Conservation (phyloP, 495 filamentous ascomycete genomes). For the Aspergillus heteromorphus region DNA sequence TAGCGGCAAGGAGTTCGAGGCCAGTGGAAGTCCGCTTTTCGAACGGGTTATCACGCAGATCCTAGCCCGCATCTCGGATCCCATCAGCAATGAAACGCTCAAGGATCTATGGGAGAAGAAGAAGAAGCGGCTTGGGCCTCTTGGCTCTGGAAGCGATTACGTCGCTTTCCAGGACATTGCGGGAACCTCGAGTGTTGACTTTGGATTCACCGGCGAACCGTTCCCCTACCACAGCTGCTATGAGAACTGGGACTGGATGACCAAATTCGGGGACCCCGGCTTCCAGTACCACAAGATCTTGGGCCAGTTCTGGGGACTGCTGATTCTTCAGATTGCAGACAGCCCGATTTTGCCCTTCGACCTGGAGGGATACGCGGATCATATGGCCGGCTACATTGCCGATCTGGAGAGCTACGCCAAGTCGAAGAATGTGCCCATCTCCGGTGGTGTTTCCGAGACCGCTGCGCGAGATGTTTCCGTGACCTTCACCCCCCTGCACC, state of each 20-base stretch:
- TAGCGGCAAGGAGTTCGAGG: slow-evolving; percentile 65
- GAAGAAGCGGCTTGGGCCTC: slow-evolving; percentile 51
- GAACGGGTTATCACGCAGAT: slow-evolving; percentile 63
- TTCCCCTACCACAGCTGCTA: slow-evolving; percentile 82
- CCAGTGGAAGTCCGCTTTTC: slow-evolving; percentile 73
- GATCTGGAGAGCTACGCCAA: slow-evolving; percentile 64
- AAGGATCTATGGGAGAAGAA: slow-evolving; percentile 70
- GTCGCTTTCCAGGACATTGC: slow-evolving; percentile 90
- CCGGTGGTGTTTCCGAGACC: slow-evolving; percentile 14
- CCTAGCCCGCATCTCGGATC: slow-evolving; percentile 69
- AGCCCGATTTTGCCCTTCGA: slow-evolving; percentile 78
- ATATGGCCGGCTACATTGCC: slow-evolving; percentile 54
- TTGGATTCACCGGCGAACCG: slow-evolving; percentile 65
- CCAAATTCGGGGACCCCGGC: slow-evolving; percentile 67
- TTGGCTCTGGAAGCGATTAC: slow-evolving; percentile 83
- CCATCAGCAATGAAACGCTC: slow-evolving; percentile 64
- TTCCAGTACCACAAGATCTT: slow-evolving; percentile 78
- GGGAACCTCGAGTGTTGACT: slow-evolving; percentile 84
- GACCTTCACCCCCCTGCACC: slow-evolving; percentile 52
- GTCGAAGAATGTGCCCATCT: slow-evolving; percentile 43
- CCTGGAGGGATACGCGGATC: slow-evolving; percentile 66
- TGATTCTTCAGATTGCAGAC: slow-evolving; percentile 83
- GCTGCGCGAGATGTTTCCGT: slow-evolving; percentile 27
- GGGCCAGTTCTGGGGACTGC: slow-evolving; percentile 70
- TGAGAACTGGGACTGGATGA: slow-evolving; percentile 87